These are phyloP conservation scores for Kodamaea jinghongensis DNA, from an alignment of 805 yeast species.

Conservation along the genomic window DNA sequence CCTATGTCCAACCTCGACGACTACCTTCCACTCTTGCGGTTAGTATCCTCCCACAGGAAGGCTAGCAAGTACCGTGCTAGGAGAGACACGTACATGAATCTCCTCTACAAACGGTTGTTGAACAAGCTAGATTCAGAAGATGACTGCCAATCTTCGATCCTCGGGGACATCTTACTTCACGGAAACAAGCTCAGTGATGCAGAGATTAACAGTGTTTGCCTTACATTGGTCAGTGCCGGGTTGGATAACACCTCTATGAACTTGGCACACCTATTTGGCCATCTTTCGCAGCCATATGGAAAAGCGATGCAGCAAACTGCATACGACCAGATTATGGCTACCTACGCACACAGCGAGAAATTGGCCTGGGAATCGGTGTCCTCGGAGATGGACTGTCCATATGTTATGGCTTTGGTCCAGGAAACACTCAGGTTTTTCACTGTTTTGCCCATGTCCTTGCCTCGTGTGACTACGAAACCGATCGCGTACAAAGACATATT, in stretches of 20 bases:
- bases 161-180: not conserved
- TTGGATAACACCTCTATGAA: constrained; percentile 69
- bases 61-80: constrained; percentile 24
- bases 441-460: constrained; percentile 65
- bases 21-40: constrained; percentile 47
- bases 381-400: constrained; percentile 39
- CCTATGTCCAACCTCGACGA: constrained; percentile 56
- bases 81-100: constrained; percentile 49
- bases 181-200: constrained; percentile 17
- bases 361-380: constrained; percentile 33
- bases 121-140: not conserved
- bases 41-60: constrained; percentile 16
- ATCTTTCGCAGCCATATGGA: constrained; percentile 47
- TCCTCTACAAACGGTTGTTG: constrained; percentile 20
- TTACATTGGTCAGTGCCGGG: constrained; percentile 79
- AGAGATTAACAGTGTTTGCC: constrained; percentile 59
- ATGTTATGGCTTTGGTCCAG: constrained; percentile 54
- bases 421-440: constrained; percentile 64
- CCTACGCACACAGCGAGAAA: constrained; percentile 25
- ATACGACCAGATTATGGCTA: constrained; percentile 33
- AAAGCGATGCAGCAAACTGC: constrained; percentile 44
- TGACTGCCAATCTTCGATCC: not conserved
- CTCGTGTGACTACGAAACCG: constrained; percentile 55
- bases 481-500: constrained; percentile 37
- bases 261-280: constrained; percentile 59